Percentiles rank a stretch among this genome's conserved stretches.
Conservation (phyloP, 352 stramenopile species). For the Pythium oligandrum region DNA sequence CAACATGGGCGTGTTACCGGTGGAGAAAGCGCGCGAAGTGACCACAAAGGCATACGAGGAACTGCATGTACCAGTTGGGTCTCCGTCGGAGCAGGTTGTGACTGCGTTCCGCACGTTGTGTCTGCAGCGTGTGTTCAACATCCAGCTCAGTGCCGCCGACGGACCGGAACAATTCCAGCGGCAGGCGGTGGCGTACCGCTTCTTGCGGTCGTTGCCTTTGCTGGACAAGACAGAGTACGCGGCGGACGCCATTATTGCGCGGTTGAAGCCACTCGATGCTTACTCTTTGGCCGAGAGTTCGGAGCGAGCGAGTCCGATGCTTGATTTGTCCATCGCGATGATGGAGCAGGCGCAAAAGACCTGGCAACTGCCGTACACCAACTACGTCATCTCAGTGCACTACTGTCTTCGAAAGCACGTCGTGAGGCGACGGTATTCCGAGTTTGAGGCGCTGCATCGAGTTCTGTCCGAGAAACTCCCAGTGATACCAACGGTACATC, state of each 20-base stretch:
- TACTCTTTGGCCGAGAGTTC: slow-evolving; percentile 11
- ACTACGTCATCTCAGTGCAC: slow-evolving; percentile 68
- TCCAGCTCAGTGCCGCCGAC: slow-evolving; percentile 1
- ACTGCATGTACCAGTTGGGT: slow-evolving; percentile 45
- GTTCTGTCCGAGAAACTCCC: slow-evolving; percentile 39
- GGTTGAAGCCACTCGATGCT: slow-evolving; percentile 38
- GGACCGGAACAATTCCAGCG: slow-evolving; percentile 36
- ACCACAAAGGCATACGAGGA: slow-evolving; percentile 45
- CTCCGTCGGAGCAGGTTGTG: slow-evolving; percentile 42
- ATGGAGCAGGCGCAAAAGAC: slow-evolving; percentile 60
- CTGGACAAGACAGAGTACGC: slow-evolving; percentile 30
- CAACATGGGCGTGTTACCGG: slow-evolving; percentile 19
- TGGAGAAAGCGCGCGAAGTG: slow-evolving; percentile 27
- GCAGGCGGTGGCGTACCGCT: slow-evolving; percentile 61
- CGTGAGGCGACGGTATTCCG: slow-evolving; percentile 57
- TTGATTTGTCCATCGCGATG: slow-evolving; percentile 51
- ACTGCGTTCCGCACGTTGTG: slow-evolving; percentile 42
- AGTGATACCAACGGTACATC: slow-evolving; percentile 34
- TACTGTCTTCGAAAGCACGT: slow-evolving; percentile 68
- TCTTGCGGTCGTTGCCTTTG: slow-evolving; percentile 50
- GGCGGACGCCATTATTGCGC: slow-evolving; percentile 28
- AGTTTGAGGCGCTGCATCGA: slow-evolving; percentile 47
- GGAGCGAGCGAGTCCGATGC: slow-evolving; percentile 47
- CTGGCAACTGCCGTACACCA: slow-evolving; percentile 58
- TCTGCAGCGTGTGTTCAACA: slow-evolving; percentile 31